Evolutionary conservation across 345 rosid genomes (phyloP).

Genomic region (Sisymbrium irio): DNA sequence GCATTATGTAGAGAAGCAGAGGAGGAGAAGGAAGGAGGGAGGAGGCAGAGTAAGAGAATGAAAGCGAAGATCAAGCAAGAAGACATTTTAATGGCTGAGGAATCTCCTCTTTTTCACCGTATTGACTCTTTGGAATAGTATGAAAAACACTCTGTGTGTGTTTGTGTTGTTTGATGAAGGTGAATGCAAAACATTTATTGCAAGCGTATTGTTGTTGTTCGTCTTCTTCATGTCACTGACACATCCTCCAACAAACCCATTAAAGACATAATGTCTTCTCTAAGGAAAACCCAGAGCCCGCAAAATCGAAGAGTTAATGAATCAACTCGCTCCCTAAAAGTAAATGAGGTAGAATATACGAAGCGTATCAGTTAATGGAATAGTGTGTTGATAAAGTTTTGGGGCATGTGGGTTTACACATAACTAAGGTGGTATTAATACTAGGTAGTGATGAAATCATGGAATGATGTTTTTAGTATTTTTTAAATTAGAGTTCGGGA

Average conservation of each 20-base stretch:
- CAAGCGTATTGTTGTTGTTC: constrained; percentile 41
- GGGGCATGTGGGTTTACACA: constrained; percentile 57
- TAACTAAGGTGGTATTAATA: constrained; percentile 46
- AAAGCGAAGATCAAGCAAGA: constrained; percentile 43
- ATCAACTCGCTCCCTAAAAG: constrained; percentile 13
- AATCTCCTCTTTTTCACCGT: constrained; percentile 44
- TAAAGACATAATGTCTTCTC: constrained; percentile 37
- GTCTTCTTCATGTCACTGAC: constrained; percentile 49
- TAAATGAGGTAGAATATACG: constrained; percentile 2
- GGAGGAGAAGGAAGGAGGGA: constrained; percentile 38
- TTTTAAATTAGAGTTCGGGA: neutral
- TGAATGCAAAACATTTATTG: constrained; percentile 52
- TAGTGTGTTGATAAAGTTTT: constrained; percentile 44
- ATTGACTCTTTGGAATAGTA: constrained; percentile 39
- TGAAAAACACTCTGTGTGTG: constrained; percentile 33
- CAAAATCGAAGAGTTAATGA: constrained; percentile 22
- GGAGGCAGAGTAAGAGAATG: constrained; percentile 44
- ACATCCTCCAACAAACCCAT: constrained; percentile 42
- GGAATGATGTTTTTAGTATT: neutral
- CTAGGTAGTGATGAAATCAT: constrained; percentile 68
- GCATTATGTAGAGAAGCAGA: constrained; percentile 31
- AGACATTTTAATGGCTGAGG: constrained; percentile 52
- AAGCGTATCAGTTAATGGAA: constrained; percentile 25
- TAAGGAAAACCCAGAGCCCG: constrained; percentile 35
- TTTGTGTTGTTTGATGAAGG: constrained; percentile 39